Percentiles rank a stretch among this genome's conserved stretches.
These are phyloP conservation scores for Arbutus unedo DNA, from an alignment of 148 eudicot species.

Conservation along the genomic window DNA sequence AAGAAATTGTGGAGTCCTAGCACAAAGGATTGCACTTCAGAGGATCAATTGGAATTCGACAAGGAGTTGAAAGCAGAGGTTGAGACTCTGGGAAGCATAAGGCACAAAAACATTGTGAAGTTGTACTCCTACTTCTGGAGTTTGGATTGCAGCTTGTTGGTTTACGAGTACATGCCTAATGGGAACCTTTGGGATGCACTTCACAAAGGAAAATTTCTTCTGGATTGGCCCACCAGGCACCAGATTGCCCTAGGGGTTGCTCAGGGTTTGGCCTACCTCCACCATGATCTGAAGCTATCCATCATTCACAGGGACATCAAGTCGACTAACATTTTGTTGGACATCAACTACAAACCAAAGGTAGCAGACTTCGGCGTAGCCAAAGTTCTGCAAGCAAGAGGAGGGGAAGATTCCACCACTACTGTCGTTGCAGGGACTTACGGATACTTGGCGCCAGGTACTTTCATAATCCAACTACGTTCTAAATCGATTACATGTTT, in stretches of 20 bases:
- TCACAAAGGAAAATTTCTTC: slow-evolving; percentile 55
- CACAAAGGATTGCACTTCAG: slow-evolving; percentile 47
- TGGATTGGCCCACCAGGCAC: slow-evolving; percentile 85
- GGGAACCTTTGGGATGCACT: slow-evolving; percentile 97
- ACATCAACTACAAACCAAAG: slow-evolving; percentile 68
- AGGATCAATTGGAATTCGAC: slow-evolving; percentile 43
- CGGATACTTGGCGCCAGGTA: slow-evolving; percentile 97
- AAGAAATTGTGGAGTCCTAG: slow-evolving; percentile 81
- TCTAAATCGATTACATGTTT: neutral
- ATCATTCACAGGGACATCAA: slow-evolving; percentile 91
- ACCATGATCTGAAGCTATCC: slow-evolving; percentile 75
- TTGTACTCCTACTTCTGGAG: slow-evolving; percentile 73
- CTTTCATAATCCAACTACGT: slow-evolving; percentile 4
- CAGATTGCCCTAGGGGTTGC: slow-evolving; percentile 85
- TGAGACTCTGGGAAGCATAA: slow-evolving; percentile 77
- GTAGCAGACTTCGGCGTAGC: slow-evolving; percentile 98
- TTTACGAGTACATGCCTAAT: slow-evolving; percentile 92
- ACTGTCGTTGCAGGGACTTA: slow-evolving; percentile 87
- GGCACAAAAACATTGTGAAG: slow-evolving; percentile 96
- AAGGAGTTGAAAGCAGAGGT: slow-evolving; percentile 85
- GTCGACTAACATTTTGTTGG: slow-evolving; percentile 85
- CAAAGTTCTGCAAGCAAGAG: slow-evolving; percentile 74
- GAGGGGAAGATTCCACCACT: slow-evolving; percentile 60
- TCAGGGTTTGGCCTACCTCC: slow-evolving; percentile 91
- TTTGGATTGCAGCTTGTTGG: slow-evolving; percentile 64